Conservation (phyloP, 345 rosid species). For the Barbarea vulgaris region DNA sequence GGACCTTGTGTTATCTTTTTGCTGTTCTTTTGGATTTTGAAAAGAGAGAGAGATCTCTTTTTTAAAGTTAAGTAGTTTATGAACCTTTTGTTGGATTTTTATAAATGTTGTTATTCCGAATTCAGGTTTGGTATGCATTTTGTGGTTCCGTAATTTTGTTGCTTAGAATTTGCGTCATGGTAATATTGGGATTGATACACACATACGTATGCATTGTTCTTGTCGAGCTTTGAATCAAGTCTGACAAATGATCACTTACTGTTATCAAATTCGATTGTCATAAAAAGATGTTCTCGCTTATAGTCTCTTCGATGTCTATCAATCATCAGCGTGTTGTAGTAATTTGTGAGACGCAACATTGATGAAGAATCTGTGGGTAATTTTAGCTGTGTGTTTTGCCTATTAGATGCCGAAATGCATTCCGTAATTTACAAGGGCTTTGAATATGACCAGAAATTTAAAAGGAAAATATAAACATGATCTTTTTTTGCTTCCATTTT, state of each 20-base stretch:
- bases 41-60: background rate
- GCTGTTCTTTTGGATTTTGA: slow-evolving; percentile 15
- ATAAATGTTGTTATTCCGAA: slow-evolving; percentile 13
- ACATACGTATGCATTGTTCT: background rate
- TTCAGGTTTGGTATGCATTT: background rate
- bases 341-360: no score
- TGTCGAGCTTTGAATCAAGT: background rate
- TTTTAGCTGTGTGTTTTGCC: no score
- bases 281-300: background rate
- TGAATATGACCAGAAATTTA: no score
- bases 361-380: no score
- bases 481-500: no score
- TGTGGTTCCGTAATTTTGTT: background rate
- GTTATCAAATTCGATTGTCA: background rate
- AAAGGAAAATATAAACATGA: no score
- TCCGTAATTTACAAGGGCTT: no score
- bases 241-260: background rate
- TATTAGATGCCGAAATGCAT: no score
- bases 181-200: background rate
- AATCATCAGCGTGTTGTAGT: no score
- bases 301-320: no score
- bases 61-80: slow-evolving; percentile 21
- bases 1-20: background rate
- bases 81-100: slow-evolving; percentile 23
- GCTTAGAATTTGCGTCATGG: background rate